Base-by-base conservation (phyloP, 176 grass and related monocot species). In the Tillandsia leiboldiana region DNA sequence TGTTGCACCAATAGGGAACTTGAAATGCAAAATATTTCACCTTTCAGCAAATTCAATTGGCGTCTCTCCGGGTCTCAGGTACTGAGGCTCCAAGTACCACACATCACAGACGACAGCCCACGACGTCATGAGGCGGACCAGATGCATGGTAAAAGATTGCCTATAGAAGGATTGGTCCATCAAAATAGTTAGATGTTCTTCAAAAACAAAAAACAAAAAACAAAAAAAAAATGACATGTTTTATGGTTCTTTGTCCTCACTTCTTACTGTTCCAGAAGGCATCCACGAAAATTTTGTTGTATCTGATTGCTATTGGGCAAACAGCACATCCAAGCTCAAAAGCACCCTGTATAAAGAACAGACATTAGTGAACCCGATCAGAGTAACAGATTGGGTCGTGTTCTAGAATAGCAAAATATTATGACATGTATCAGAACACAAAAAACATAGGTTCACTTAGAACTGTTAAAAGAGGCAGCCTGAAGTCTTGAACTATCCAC, bases 231-330 rank as follows among this genome's bases (percentile, higher is more conserved):
- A 67, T 10, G 53, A 70, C 66, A 15, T 26, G 84, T 51, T 66
- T 75, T 12, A 9, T 49, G 42, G 27, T 74, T 75, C 59, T 67
- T 58, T 68, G 22, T 81, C 63, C 86, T 92, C 80, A 99, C 94
- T 93, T 99, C 75, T 99, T 99, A 87, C 94, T 99, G 82, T 99
- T 99, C 94, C 94, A 99, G 70, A 99, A 99, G 69, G 94, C 94
- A 47, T 99, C 94, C 72, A 99, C 94, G 67, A 99, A 99, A 83
- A 99, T 93, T 85, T 93, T 99, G 76, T 99, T 99, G 80, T 99
- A 99, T 75, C 93, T 99, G 73, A 99, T 93, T 75, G 94, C 94
- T 81, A 99, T 82, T 65, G 94, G 94, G 69, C 94, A 99, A 75
- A 99, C 94, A 83, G 94, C 94, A 77, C 89, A 99, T 3, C 69